Conservation (phyloP, 2,329 filamentous ascomycete species). For the Epichloe sibirici region DNA sequence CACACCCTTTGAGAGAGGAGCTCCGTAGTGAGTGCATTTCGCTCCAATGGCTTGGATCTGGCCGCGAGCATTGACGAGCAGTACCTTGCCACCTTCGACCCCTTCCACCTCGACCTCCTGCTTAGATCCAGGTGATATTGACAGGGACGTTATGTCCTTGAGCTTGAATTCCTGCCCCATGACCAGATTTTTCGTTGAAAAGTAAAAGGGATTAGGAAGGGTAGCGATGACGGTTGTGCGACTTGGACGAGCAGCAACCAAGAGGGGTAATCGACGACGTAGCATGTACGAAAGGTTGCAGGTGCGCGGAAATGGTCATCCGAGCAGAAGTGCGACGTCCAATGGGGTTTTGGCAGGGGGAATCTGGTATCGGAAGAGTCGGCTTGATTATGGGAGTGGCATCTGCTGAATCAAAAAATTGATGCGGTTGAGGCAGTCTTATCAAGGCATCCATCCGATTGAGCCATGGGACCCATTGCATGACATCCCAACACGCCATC, state of each 20-base stretch:
- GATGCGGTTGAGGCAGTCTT: not conserved
- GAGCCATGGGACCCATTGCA: too few relatives aligned
- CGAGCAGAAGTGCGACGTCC: not conserved
- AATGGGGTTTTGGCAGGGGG: not conserved
- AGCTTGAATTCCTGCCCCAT: constrained; percentile 55
- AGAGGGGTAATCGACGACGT: not conserved
- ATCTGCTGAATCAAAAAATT: too few relatives aligned
- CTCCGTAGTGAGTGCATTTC: constrained; percentile 87
- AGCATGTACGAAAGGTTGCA: constrained; percentile 5
- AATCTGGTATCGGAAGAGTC: too few relatives aligned
- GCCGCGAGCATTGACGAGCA: constrained; percentile 68
- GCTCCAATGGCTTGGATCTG: constrained; percentile 68
- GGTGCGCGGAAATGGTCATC: not conserved
- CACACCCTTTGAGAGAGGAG: constrained; percentile 76
- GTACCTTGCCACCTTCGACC: constrained; percentile 71
- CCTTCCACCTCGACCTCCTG: constrained; percentile 85
- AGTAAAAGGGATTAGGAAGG: constrained; percentile 2
- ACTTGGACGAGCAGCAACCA: not conserved
- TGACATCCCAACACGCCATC: too few relatives aligned
- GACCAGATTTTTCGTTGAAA: constrained; percentile 18
- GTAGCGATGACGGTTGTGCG: not conserved
- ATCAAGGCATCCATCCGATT: not conserved
- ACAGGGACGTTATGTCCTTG: constrained; percentile 63
- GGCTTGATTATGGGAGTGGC: too few relatives aligned
- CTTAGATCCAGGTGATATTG: constrained; percentile 71